Base-by-base conservation (phyloP, 345 rosid species). In the Eucalyptus pauciflora region DNA sequence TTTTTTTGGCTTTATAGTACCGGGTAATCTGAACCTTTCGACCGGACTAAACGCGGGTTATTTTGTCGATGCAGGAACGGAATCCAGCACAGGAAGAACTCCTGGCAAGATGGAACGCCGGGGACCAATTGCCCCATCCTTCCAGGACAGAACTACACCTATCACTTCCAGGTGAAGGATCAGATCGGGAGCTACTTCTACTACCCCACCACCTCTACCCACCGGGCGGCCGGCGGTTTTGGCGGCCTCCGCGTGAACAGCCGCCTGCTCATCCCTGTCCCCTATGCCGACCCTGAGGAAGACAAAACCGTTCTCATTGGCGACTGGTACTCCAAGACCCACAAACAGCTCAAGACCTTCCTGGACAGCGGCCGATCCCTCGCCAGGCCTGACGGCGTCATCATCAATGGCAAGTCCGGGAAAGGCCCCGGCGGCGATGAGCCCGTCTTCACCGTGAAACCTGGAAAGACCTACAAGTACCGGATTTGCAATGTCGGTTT, bases 111-210 rank as follows among this genome's bases (percentile, higher is more conserved):
- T 52, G 99, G 99, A 16, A 52, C 90, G 15, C 80, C 88, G 1
- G 99, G 98, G 41, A 96, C 98, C 33, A 94, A 93, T 58, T 97
- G 98, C 91, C 98, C 99, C 2, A 95, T 96, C 87, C 91, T 81
- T 3, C 93, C 98, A 0, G 97, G 99, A 11, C 91, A 92, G 60
- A 97, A 97, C 93, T 94, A 27, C 93, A 96, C 99, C 29, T 97
- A 95, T 91, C 93, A 90, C 37, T 96, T 95, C 94, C 99, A 97
- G 90, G 97, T 95, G 3, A 97, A 97, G 94, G 99, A 97, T 80
- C 98, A 97, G 90, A 97, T 97, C 37, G 98, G 98, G 22, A 95
- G 96, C 91, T 96, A 93, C 94, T 90, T 93, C 50, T 96, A 96
- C 89, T 95, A 93, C 90, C 98, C 98, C 27, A 76, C 92, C 88